Percentiles rank a stretch among this genome's conserved stretches.
These are phyloP conservation scores for Castanopsis chinensis DNA, from an alignment of 306 rosid genomes.

Conservation along the genomic window DNA sequence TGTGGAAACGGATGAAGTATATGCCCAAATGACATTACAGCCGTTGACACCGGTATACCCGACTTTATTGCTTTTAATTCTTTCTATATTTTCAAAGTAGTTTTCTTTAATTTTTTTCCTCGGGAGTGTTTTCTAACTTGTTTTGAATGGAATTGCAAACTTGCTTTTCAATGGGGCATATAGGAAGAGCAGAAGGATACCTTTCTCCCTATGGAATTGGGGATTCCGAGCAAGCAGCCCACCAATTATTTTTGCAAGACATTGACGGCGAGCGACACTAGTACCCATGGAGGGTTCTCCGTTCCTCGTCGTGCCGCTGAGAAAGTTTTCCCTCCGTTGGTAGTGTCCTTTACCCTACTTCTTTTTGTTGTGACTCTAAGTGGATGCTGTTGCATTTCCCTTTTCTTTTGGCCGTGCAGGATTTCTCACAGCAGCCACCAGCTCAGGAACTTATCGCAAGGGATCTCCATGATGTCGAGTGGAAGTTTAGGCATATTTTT, in stretches of 20 bases:
- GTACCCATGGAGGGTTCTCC: conserved; percentile 92
- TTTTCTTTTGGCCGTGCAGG: conserved; percentile 46
- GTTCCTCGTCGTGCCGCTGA: conserved; percentile 97
- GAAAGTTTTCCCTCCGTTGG: conserved; percentile 89
- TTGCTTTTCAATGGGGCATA: conserved; percentile 6
- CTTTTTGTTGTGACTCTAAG: conserved; percentile 13
- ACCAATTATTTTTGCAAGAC: conserved; percentile 90
- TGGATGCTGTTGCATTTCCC: conserved; percentile 21
- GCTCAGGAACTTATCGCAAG: conserved; percentile 84
- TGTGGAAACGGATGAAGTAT: conserved; percentile 90
- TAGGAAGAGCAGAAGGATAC: conserved; percentile 96
- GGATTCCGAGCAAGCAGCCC: conserved; percentile 83
- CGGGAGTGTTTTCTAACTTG: background rate
- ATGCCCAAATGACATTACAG: conserved; percentile 93
- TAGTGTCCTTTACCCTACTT: conserved; percentile 22
- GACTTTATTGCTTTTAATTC: background rate
- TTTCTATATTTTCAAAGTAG: background rate
- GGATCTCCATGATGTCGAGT: conserved; percentile 89
- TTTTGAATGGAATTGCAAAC: conserved; percentile 12
- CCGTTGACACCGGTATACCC: conserved; percentile 70
- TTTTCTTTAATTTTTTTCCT: background rate
- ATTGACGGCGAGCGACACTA: conserved; percentile 83
- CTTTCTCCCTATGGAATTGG: conserved; percentile 86
- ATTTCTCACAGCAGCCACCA: conserved; percentile 79
- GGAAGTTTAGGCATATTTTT: conserved; percentile 85